Evolutionary conservation across 2,329 filamentous ascomycete species (phyloP).

Genomic region (Microthyrium microscopicum): DNA sequence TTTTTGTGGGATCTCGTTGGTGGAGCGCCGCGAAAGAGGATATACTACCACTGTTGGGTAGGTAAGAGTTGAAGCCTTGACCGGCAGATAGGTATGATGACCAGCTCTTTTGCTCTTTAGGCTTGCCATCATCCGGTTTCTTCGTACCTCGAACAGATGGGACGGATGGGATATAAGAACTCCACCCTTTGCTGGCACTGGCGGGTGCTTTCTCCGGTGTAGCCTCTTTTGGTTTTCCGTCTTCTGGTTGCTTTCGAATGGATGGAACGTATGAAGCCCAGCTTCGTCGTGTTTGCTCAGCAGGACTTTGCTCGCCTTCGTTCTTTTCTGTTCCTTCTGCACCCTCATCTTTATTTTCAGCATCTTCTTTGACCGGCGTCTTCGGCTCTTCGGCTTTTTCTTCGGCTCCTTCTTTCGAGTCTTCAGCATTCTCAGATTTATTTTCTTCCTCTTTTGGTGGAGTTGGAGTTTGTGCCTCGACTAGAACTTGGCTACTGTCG

Average conservation of each 20-base stretch:
- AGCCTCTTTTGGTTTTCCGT: background rate
- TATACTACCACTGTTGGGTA: slow-evolving; percentile 27
- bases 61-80: slow-evolving; percentile 30
- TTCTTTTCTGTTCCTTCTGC: slow-evolving; percentile 6
- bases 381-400: background rate
- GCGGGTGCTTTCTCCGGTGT: slow-evolving; percentile 2
- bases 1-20: slow-evolving; percentile 29
- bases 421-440: slow-evolving; percentile 4
- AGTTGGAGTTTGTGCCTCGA: slow-evolving; percentile 10
- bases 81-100: slow-evolving; percentile 30
- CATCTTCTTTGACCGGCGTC: background rate
- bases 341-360: slow-evolving; percentile 3
- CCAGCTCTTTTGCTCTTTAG: slow-evolving; percentile 25
- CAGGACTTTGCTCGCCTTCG: slow-evolving; percentile 3
- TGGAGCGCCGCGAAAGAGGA: slow-evolving; percentile 29
- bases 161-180: slow-evolving; percentile 8
- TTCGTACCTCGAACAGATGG: slow-evolving; percentile 8
- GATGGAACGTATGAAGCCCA: slow-evolving; percentile 24
- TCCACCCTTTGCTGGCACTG: slow-evolving; percentile 5
- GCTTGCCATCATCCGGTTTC: slow-evolving; percentile 13
- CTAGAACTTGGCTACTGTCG: background rate
- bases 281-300: background rate
- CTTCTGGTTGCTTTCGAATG: slow-evolving; percentile 10
- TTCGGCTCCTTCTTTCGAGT: slow-evolving; percentile 5
- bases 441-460: slow-evolving; percentile 12